phyloP scores from a whole-genome alignment of 2,329 filamentous ascomycete species.

The Alternaria sp. region DNA sequence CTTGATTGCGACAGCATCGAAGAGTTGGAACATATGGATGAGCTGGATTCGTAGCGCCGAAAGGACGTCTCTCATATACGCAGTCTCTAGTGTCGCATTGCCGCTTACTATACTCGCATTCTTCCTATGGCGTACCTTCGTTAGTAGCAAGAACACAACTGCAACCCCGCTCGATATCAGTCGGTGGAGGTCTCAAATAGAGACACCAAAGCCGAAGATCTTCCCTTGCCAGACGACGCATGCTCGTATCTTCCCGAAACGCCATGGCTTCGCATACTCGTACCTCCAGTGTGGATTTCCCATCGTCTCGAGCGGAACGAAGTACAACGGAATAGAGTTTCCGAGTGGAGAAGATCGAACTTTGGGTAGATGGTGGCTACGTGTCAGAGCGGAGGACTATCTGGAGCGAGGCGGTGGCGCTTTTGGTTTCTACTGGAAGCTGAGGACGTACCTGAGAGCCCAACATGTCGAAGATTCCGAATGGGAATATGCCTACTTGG shows the following conservation, averaged over 20 bases:
- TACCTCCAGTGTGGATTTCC: constrained; percentile 76
- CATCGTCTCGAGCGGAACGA: constrained; percentile 66
- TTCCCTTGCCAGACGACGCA: constrained; percentile 74
- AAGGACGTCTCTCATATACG: constrained; percentile 6
- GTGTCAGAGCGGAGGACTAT: constrained; percentile 68
- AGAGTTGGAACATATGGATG: constrained; percentile 24
- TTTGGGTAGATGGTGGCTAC: constrained; percentile 63
- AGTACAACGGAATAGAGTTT: constrained; percentile 22
- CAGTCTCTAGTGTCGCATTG: constrained; percentile 16
- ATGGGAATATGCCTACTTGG: constrained; percentile 74
- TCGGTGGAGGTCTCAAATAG: constrained; percentile 20
- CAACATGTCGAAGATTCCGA: constrained; percentile 67
- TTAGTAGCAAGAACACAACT: neutral
- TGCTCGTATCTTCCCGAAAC: constrained; percentile 71
- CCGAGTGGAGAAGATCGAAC: constrained; percentile 33
- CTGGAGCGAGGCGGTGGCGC: constrained; percentile 63
- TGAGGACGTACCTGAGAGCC: constrained; percentile 66
- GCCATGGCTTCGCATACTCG: constrained; percentile 74
- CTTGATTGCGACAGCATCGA: constrained; percentile 14
- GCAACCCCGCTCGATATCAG: neutral
- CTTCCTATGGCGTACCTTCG: constrained; percentile 3
- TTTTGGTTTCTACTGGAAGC: constrained; percentile 69
- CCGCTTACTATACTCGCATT: constrained; percentile 23
- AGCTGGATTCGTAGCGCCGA: constrained; percentile 10
- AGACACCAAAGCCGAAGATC: constrained; percentile 55